phyloP scores from a whole-genome alignment of 2,329 filamentous ascomycete genomes.

The Sporothrix mexicana region DNA sequence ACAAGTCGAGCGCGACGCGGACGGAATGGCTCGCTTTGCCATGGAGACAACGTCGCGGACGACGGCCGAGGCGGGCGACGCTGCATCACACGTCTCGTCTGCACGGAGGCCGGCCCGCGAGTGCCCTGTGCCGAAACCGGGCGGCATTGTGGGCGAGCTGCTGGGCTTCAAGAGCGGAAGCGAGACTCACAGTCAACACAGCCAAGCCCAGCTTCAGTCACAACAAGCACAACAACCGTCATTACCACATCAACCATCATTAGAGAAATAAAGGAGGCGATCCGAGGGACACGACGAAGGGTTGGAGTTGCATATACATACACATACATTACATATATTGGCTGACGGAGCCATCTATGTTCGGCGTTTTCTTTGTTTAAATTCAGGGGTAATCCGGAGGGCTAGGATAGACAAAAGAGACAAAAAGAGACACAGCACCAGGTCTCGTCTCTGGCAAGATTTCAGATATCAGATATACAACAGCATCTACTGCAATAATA shows the following conservation, averaged over 20 bases:
- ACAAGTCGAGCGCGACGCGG: slow-evolving; percentile 49
- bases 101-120: slow-evolving; percentile 62
- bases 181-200: background rate
- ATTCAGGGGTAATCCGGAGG: background rate
- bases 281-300: accelerated
- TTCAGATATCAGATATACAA: background rate
- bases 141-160: slow-evolving; percentile 62
- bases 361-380: slow-evolving; percentile 25
- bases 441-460: background rate
- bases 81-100: background rate
- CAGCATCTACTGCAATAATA: slow-evolving; percentile 8
- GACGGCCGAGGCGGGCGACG: background rate
- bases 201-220: background rate
- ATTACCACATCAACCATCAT: slow-evolving; percentile 17
- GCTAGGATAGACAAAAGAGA: background rate
- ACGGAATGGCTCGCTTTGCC: slow-evolving; percentile 58
- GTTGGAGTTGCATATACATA: background rate
- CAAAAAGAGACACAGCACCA: no score
- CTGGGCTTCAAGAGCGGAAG: slow-evolving; percentile 62
- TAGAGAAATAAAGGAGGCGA: background rate
- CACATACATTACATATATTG: slow-evolving; percentile 15
- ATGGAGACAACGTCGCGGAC: slow-evolving; percentile 38
- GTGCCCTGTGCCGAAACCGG: slow-evolving; percentile 91
- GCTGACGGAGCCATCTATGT: slow-evolving; percentile 1
- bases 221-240: background rate